Evolutionary conservation across 768 basidiomycete genomes (phyloP).

Genomic region (Auricularia auricula-judae): DNA sequence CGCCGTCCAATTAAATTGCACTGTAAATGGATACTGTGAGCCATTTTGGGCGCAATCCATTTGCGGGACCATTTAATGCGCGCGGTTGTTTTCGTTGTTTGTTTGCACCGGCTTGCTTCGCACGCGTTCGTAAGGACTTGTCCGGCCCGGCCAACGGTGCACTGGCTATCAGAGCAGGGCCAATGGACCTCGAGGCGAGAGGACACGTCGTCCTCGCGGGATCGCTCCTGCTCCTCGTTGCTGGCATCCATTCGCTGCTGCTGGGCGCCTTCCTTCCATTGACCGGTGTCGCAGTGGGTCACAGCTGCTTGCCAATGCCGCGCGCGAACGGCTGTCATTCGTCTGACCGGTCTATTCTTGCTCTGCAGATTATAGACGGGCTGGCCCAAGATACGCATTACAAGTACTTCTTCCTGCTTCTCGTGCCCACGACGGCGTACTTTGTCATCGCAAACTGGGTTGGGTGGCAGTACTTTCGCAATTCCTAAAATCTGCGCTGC

Average conservation of each 20-base stretch:
- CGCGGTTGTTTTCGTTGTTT: too few species aligned
- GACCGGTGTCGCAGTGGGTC: slow-evolving; percentile 40
- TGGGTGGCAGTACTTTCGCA: slow-evolving; percentile 94
- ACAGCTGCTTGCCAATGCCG: not conserved
- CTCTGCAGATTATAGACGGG: slow-evolving; percentile 45
- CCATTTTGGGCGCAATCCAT: too few species aligned
- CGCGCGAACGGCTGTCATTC: not conserved
- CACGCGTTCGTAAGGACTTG: too few species aligned
- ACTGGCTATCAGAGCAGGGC: not conserved
- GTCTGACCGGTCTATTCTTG: not conserved
- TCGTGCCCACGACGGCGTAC: slow-evolving; percentile 73
- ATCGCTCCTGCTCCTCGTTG: slow-evolving; percentile 40
- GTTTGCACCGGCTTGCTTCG: too few species aligned
- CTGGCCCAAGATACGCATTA: slow-evolving; percentile 73
- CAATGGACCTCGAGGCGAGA: not conserved
- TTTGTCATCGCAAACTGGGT: slow-evolving; percentile 98
- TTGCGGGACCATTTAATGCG: too few species aligned
- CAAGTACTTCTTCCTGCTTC: slow-evolving; percentile 73
- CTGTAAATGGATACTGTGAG: too few species aligned
- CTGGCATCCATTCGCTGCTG: slow-evolving; percentile 53
- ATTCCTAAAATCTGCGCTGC: slow-evolving; percentile 41
- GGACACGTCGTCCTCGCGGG: slow-evolving; percentile 39
- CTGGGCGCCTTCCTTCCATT: slow-evolving; percentile 53
- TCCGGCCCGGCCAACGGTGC: too few species aligned
- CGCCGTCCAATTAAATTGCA: too few species aligned